Percentiles rank a stretch among this genome's conserved stretches.
Conservation (phyloP, 1,284 basidiomycete species). For the Ganoderma meredithae region DNA sequence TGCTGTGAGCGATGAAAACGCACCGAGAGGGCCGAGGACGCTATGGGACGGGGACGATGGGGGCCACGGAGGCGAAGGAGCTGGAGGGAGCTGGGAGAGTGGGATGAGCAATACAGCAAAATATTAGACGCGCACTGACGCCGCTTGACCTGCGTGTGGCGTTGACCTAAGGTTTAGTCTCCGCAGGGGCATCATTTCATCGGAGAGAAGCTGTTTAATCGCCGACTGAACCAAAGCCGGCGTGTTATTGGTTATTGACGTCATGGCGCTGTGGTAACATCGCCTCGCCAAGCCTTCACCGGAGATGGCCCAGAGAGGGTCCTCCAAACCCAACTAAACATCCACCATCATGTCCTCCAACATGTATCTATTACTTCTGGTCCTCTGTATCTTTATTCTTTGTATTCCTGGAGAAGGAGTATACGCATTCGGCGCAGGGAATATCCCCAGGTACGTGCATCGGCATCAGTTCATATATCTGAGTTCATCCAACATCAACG, state of each 20-base stretch:
- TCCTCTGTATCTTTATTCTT: conserved; percentile 62
- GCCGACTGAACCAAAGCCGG: conserved; percentile 9
- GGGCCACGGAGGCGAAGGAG: conserved; percentile 31
- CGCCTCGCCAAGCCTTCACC: conserved; percentile 1
- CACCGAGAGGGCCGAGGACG: conserved; percentile 30
- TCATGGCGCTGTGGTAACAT: conserved; percentile 21
- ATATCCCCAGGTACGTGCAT: conserved; percentile 71
- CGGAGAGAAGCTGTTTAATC: conserved; percentile 5
- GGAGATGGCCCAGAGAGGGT: not conserved
- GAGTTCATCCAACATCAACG: conserved; percentile 5
- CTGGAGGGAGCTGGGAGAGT: conserved; percentile 11
- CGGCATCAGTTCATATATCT: conserved; percentile 7
- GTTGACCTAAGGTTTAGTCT: conserved; percentile 18
- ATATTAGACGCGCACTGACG: conserved; percentile 37
- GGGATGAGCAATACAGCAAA: conserved; percentile 35
- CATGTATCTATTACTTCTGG: conserved; percentile 50
- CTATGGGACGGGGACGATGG: conserved; percentile 24
- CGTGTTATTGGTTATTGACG: conserved; percentile 28
- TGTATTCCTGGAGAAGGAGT: conserved; percentile 66
- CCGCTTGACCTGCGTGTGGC: conserved; percentile 14
- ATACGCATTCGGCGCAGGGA: conserved; percentile 79
- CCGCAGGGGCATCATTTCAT: not conserved
- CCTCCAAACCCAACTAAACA: not conserved
- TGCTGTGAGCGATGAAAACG: conserved; percentile 13
- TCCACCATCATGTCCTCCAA: conserved; percentile 33